phyloP scores from a whole-genome alignment of 2,329 filamentous ascomycete species.

The Penicillium sp. region DNA sequence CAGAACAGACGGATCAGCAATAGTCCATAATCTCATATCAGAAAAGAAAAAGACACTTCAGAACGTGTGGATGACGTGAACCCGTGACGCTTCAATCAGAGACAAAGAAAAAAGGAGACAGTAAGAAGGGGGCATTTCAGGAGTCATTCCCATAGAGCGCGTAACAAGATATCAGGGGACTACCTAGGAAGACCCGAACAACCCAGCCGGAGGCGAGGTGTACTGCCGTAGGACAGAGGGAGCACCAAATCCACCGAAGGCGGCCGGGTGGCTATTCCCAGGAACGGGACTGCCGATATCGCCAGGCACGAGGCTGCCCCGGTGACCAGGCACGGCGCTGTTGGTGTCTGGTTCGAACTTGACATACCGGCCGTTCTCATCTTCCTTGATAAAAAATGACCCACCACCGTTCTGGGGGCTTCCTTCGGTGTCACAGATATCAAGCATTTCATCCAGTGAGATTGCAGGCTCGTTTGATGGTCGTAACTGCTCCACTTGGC shows the following conservation, averaged over 20 bases:
- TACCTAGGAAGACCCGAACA: constrained; percentile 28
- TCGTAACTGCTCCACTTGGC: constrained; percentile 65
- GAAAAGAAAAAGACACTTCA: constrained; percentile 16
- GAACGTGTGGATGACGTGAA: constrained; percentile 24
- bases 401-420: constrained; percentile 84
- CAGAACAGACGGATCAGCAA: constrained; percentile 13
- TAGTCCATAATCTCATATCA: constrained; percentile 16
- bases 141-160: constrained; percentile 14
- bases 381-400: constrained; percentile 69
- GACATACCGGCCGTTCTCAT: constrained; percentile 44
- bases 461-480: constrained; percentile 56
- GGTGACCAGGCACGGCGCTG: constrained; percentile 42
- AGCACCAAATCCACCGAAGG: constrained; percentile 38
- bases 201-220: constrained; percentile 37
- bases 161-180: not conserved
- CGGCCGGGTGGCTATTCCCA: constrained; percentile 39
- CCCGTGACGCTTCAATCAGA: constrained; percentile 25
- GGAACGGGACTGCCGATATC: constrained; percentile 68
- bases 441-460: constrained; percentile 67
- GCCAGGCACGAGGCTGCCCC: constrained; percentile 53
- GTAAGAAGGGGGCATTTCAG: constrained; percentile 14
- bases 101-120: constrained; percentile 12
- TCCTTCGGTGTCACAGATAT: constrained; percentile 88
- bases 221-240: constrained; percentile 38
- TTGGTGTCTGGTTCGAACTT: constrained; percentile 54